Conservation (phyloP, 306 rosid species). For the Cicer yamashitae region DNA sequence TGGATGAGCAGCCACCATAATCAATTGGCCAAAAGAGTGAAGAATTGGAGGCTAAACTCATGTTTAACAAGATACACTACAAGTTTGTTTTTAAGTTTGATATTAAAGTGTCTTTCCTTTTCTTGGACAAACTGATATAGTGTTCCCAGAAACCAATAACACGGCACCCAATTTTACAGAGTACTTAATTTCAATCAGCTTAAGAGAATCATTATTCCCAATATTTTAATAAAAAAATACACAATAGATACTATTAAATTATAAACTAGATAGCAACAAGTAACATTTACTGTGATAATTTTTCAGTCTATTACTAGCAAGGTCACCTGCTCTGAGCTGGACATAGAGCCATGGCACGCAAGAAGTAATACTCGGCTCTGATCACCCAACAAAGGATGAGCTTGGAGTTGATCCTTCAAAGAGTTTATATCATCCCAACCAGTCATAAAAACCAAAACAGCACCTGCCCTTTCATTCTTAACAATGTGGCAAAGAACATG, state of each 20-base stretch:
- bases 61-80: slow-evolving; percentile 8
- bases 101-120: slow-evolving; percentile 19
- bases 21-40: slow-evolving; percentile 13
- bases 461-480: slow-evolving; percentile 81
- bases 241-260: slow-evolving; percentile 23
- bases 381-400: slow-evolving; percentile 87
- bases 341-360: slow-evolving; percentile 96
- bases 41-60: slow-evolving; percentile 31
- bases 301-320: slow-evolving; percentile 39
- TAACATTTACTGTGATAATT: slow-evolving; percentile 14
- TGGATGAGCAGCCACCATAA: background rate
- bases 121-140: slow-evolving; percentile 11
- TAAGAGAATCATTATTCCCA: slow-evolving; percentile 10
- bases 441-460: slow-evolving; percentile 94
- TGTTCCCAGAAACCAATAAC: slow-evolving; percentile 13
- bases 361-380: slow-evolving; percentile 70
- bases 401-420: slow-evolving; percentile 81
- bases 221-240: slow-evolving; percentile 16
- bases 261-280: slow-evolving; percentile 34
- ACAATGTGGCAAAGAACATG: slow-evolving; percentile 78
- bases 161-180: slow-evolving; percentile 6
- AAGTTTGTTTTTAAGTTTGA: slow-evolving; percentile 7
- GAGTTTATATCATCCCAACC: slow-evolving; percentile 98
- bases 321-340: slow-evolving; percentile 92
- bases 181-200: slow-evolving; percentile 16